Evolutionary conservation across 2,329 filamentous ascomycete genomes (phyloP).

Genomic region (Teratosphaeria nubilosa): DNA sequence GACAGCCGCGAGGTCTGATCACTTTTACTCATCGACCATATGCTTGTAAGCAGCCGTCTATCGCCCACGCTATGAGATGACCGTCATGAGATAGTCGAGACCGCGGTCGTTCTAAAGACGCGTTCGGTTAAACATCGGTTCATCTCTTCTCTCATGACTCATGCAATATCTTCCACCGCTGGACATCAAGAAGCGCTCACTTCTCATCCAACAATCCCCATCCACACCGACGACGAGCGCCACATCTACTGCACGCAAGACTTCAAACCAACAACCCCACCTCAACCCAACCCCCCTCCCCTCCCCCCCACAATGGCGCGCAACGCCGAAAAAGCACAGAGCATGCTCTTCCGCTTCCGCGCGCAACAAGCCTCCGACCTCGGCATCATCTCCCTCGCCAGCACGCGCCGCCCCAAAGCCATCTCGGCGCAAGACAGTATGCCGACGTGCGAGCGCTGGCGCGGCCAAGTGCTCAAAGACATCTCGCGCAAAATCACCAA

Average conservation of each 20-base stretch:
- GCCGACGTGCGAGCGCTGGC: slow-evolving; percentile 91
- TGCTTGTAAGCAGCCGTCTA: no score
- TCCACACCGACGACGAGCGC: background rate
- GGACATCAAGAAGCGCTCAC: background rate
- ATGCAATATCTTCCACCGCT: background rate
- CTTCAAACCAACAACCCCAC: background rate
- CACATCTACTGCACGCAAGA: no score
- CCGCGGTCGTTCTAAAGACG: background rate
- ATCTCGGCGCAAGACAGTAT: slow-evolving; percentile 82
- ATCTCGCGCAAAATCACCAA: slow-evolving; percentile 92
- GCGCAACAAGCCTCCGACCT: slow-evolving; percentile 93
- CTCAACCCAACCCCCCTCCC: background rate
- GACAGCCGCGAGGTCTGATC: no score
- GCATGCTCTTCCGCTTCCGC: slow-evolving; percentile 99
- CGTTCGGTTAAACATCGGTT: background rate
- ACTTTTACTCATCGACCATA: no score
- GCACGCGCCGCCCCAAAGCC: slow-evolving; percentile 77
- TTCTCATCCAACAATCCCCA: background rate
- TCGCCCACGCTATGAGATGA: no score
- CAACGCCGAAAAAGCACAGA: slow-evolving; percentile 97
- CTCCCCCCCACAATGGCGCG: slow-evolving; percentile 51
- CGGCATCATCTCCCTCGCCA: slow-evolving; percentile 87
- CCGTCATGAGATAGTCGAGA: no score
- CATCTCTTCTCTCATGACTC: background rate
- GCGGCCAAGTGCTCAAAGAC: slow-evolving; percentile 92